A percentile compares a stretch with the other conserved stretches of the same genome.
Evolutionary conservation across 768 basidiomycete species (phyloP).

Genomic region (Stropharia rugosoannulata): DNA sequence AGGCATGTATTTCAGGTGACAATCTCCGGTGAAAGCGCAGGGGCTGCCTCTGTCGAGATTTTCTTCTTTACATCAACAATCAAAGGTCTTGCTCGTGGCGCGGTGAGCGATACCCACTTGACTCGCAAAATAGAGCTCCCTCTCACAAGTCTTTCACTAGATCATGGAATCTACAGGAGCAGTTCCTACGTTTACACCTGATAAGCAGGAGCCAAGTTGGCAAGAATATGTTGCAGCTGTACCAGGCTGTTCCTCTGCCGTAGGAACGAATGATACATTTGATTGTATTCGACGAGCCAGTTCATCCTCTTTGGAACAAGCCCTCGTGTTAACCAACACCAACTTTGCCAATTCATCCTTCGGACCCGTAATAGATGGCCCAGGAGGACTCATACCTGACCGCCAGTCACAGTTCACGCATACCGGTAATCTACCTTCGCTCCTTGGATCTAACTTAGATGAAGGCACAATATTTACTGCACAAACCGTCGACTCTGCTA

Average conservation of each 20-base stretch:
- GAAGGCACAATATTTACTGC: slow-evolving; percentile 33
- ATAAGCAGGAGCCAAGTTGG: slow-evolving; percentile 28
- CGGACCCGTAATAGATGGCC: slow-evolving; percentile 37
- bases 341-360: slow-evolving; percentile 1
- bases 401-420: slow-evolving; percentile 29
- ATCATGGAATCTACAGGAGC: slow-evolving; percentile 35
- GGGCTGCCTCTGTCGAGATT: slow-evolving; percentile 38
- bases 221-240: slow-evolving; percentile 32
- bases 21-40: slow-evolving; percentile 50
- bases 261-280: slow-evolving; percentile 26
- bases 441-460: slow-evolving; percentile 35
- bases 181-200: slow-evolving; percentile 28
- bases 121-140: neutral
- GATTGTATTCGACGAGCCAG: slow-evolving; percentile 23
- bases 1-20: slow-evolving; percentile 33
- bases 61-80: slow-evolving; percentile 30
- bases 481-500: slow-evolving; percentile 17
- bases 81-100: slow-evolving; percentile 30
- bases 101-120: slow-evolving; percentile 10
- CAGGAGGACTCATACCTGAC: slow-evolving; percentile 34
- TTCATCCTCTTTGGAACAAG: slow-evolving; percentile 1
- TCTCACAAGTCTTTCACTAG: slow-evolving; percentile 10
- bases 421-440: slow-evolving; percentile 30
- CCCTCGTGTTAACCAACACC: slow-evolving; percentile 4
- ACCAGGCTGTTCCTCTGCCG: slow-evolving; percentile 23